Evolutionary conservation across 163 green algal species (phyloP), one percentile per base, ranked within the genome.

Genomic region (Trebouxiophyceae sp.): DNA sequence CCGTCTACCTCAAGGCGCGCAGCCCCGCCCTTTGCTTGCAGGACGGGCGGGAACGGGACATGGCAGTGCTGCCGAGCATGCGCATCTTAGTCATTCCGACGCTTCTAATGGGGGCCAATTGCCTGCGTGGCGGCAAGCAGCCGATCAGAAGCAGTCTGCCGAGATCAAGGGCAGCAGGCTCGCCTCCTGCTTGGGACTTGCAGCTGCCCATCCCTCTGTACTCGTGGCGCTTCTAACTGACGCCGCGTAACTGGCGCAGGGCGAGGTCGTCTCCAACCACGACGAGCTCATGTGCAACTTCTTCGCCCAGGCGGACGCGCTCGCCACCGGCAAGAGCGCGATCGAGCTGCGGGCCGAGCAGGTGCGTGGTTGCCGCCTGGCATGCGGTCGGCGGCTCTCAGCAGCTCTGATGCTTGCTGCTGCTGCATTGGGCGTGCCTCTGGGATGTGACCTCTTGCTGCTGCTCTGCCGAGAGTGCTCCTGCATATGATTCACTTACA

Each of bases 251-350:
- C n/a, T n/a, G n/a, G 31, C 78, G 65, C 76, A 88, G 77, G 90
- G 88, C 33, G 95, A 99, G 81, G 93, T 96, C 54, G 91, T 97
- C 30, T 93, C 81, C 71, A 97, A 96, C 83, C 95, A 99, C 76
- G 95, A 99, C 68, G 95, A 99, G 87, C 85, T 99, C 22, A 98
- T 99, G 91, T 97, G 88, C 90, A 99, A 99, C 88, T 99, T 99
- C 84, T 99, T 99, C 72, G 95, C 95, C 7, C 93, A 98, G 85
- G 88, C 93, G 19, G 95, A 99, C 69, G 95, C 95, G 22, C 84
- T 99, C 47, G 95, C 93, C 7, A 88, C 89, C 47, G 95, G 95
- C 74, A 99, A 99, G 84, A 87, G 80, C 1, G 75, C 79, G 1
- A 77, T 87, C 29, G 82, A 97, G 80, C 82, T 99, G 65, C 74